These are phyloP conservation scores for Incumbomyces lentus DNA, from an alignment of 2,329 filamentous ascomycete species.

Conservation along the genomic window DNA sequence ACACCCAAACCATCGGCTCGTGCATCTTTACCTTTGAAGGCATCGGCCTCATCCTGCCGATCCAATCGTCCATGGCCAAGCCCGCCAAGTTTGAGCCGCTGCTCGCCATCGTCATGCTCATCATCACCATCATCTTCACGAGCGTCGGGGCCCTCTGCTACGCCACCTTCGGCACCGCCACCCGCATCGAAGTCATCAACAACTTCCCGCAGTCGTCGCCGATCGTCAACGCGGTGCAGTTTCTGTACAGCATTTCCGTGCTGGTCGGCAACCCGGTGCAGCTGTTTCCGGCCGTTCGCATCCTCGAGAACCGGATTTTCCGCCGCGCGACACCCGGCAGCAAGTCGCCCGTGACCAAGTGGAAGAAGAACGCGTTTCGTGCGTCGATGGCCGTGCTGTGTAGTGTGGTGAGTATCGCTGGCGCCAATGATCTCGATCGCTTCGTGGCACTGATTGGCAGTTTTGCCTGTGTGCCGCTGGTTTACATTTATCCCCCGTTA, in stretches of 20 bases:
- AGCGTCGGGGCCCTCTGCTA: conserved; percentile 65
- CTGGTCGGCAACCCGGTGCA: conserved; percentile 66
- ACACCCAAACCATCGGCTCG: conserved; percentile 61
- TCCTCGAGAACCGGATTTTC: conserved; percentile 58
- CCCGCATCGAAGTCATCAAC: conserved; percentile 64
- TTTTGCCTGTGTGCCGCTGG: conserved; percentile 63
- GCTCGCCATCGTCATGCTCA: conserved; percentile 58
- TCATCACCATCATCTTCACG: conserved; percentile 64
- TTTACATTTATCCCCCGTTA: conserved; percentile 66
- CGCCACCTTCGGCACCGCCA: conserved; percentile 58
- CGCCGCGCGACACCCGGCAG: conserved; percentile 49
- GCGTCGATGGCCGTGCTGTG: conserved; percentile 48
- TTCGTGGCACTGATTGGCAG: conserved; percentile 66
- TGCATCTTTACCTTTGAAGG: conserved; percentile 72
- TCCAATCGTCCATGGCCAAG: conserved; percentile 63
- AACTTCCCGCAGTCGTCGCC: conserved; percentile 62
- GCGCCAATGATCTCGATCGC: conserved; percentile 60
- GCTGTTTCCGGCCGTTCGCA: conserved; percentile 62
- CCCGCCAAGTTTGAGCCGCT: conserved; percentile 58
- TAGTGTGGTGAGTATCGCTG: conserved; percentile 51
- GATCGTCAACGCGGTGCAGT: conserved; percentile 66
- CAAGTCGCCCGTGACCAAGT: conserved; percentile 54
- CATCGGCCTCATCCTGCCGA: conserved; percentile 65
- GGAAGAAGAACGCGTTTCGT: conserved; percentile 64
- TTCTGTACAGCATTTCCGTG: conserved; percentile 63